Percentiles rank a stretch among this genome's conserved stretches.
Evolutionary conservation across 2,329 filamentous ascomycete species (phyloP).

Genomic region (Botrytis cinerea): DNA sequence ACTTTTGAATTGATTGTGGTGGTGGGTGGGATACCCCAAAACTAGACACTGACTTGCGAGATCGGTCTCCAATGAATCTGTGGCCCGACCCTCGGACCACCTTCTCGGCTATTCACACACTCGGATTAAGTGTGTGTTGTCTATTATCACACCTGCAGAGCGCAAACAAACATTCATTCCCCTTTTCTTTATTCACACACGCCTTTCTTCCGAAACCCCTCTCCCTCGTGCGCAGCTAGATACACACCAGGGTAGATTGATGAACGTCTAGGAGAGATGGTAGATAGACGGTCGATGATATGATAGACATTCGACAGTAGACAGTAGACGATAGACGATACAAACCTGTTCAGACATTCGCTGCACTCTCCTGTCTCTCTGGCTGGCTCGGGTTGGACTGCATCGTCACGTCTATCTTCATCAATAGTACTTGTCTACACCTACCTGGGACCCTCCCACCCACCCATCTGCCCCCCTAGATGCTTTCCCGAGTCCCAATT

Average conservation of each 20-base stretch:
- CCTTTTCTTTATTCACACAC: not conserved
- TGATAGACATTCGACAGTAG: not conserved
- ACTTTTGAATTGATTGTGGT: not conserved
- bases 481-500: not conserved
- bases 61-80: not conserved
- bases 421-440: not conserved
- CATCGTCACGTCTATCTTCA: not conserved
- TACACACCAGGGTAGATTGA: not conserved
- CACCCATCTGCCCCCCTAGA: not conserved
- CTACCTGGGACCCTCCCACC: not conserved
- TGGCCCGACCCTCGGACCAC: not conserved
- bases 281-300: not conserved
- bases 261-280: not conserved
- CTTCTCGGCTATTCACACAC: not conserved
- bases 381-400: not conserved
- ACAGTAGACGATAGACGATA: not conserved
- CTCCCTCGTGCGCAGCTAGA: not conserved
- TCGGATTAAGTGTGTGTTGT: not conserved
- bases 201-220: not conserved
- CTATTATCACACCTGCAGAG: not conserved
- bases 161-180: not conserved
- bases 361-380: not conserved
- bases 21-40: constrained; percentile 9
- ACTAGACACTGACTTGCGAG: constrained; percentile 5
- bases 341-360: not conserved